Evolutionary conservation across 2,329 filamentous ascomycete species (phyloP), one percentile per base, ranked within the genome.

Genomic region (Penicillium sp.): DNA sequence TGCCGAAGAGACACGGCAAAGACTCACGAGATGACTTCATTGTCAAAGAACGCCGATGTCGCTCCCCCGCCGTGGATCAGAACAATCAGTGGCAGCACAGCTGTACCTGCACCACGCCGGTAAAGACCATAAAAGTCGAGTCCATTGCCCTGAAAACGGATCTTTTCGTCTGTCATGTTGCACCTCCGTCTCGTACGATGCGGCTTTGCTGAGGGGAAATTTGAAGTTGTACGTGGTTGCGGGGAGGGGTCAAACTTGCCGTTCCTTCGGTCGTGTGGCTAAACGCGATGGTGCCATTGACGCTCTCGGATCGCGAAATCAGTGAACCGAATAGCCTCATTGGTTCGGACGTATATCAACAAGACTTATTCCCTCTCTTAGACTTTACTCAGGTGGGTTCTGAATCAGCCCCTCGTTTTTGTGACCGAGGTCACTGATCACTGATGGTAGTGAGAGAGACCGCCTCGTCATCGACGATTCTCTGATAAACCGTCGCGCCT

Each of bases 1-100:
- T 6, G 6, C 35, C 35, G 18, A 37, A 28, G 12, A 26, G 6
- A 9, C 2, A 2, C 3, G 4, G 11, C 4, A 6, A 39, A 43
- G 25, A 43, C 50, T 25, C 52, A 57, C 54, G 54, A 57, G 18
- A 49, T 44, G 35, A 47, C 48, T 2, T 44, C 9, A 27, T 57
- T 57, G 44, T 57, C 54, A 28, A 57, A 57, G 33, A 52, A 57
- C 5, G 50, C 48, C 4, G 47, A 49, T 24, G 48, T 55, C n/a
- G 51, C 44, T 39, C 48, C 53, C 26, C 48, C 49, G 35, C 54
- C 54, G 27, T 57, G 54, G 32, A 57, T 43, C 7, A 50, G 36
- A 25, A 50, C 48, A 9, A 88, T 24, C 79, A 82, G 60, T 87
- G 84, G 1, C 28, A 45, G 33, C n/a, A 13, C 25, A 29, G 32